These are phyloP conservation scores for Rhinocladiella mackenziei DNA, from an alignment of 2,329 filamentous ascomycete species.

Conservation along the genomic window DNA sequence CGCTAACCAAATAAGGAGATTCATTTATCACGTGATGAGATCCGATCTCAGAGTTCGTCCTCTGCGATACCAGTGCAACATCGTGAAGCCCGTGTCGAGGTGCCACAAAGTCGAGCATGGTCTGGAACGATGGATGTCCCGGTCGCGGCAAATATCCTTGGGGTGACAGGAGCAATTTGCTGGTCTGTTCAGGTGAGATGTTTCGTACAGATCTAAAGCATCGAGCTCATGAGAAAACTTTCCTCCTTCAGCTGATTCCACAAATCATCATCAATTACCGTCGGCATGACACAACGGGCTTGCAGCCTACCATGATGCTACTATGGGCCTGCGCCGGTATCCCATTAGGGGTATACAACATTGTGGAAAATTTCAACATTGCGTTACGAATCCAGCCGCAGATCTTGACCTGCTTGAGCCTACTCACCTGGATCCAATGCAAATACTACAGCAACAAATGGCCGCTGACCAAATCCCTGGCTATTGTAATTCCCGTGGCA, in stretches of 20 bases:
- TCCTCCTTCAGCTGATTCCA: constrained; percentile 55
- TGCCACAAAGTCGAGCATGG: not conserved
- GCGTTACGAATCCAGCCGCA: constrained; percentile 55
- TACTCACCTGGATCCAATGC: constrained; percentile 55
- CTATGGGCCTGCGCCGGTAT: constrained; percentile 66
- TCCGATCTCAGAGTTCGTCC: too few relatives aligned
- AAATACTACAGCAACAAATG: constrained; percentile 56
- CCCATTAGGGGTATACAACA: constrained; percentile 61
- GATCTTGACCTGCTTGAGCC: constrained; percentile 50
- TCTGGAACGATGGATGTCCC: constrained; percentile 49
- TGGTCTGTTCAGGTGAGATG: constrained; percentile 60
- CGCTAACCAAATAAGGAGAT: not conserved
- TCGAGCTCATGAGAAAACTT: not conserved
- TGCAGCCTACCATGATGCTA: constrained; percentile 69
- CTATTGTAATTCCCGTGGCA: constrained; percentile 51
- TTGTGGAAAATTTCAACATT: constrained; percentile 51
- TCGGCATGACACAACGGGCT: constrained; percentile 60
- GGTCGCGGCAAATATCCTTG: constrained; percentile 55
- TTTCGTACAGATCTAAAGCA: not conserved
- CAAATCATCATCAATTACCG: constrained; percentile 67
- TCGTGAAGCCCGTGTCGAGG: too few relatives aligned
- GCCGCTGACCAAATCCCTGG: constrained; percentile 47
- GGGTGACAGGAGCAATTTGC: constrained; percentile 59
- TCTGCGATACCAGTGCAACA: not conserved
- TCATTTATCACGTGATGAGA: too few relatives aligned